These are phyloP conservation scores for Dichotomocladium elegans DNA, from an alignment of 371 early-diverging fungal species.

Conservation along the genomic window DNA sequence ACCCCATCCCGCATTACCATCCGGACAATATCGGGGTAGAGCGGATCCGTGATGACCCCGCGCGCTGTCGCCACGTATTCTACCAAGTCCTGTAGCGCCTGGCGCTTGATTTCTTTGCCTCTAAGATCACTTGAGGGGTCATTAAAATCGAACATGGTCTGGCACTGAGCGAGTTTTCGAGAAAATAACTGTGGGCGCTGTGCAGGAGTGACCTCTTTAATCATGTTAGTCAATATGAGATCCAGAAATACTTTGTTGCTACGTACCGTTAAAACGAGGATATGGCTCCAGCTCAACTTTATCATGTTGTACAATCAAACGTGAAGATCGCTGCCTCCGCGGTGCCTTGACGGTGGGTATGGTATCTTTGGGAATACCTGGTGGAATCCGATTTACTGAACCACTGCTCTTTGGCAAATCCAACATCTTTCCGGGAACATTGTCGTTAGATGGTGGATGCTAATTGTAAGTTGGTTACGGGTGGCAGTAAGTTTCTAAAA, in stretches of 20 bases:
- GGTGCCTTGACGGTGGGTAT: constrained; percentile 80
- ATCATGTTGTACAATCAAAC: constrained; percentile 72
- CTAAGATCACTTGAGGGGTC: constrained; percentile 81
- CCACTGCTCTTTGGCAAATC: neutral
- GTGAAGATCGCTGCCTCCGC: constrained; percentile 80
- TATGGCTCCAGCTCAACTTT: constrained; percentile 76
- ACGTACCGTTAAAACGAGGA: constrained; percentile 68
- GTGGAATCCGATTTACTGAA: neutral
- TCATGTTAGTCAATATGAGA: neutral
- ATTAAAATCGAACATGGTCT: constrained; percentile 89
- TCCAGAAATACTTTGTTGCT: neutral
- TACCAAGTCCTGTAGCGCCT: constrained; percentile 84
- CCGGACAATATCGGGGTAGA: constrained; percentile 86
- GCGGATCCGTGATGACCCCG: constrained; percentile 76
- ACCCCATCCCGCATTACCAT: constrained; percentile 67
- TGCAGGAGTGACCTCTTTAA: constrained; percentile 62
- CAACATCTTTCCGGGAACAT: neutral
- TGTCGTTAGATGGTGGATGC: neutral
- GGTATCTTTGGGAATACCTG: constrained; percentile 62
- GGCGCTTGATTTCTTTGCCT: constrained; percentile 93
- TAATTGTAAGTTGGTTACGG: neutral
- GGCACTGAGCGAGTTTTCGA: constrained; percentile 87
- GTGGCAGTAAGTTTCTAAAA: neutral
- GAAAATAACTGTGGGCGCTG: constrained; percentile 80
- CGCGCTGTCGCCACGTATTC: constrained; percentile 87